These are phyloP conservation scores for Domatiomyces catenatus DNA, from an alignment of 2,329 filamentous ascomycete genomes.

Conservation along the genomic window DNA sequence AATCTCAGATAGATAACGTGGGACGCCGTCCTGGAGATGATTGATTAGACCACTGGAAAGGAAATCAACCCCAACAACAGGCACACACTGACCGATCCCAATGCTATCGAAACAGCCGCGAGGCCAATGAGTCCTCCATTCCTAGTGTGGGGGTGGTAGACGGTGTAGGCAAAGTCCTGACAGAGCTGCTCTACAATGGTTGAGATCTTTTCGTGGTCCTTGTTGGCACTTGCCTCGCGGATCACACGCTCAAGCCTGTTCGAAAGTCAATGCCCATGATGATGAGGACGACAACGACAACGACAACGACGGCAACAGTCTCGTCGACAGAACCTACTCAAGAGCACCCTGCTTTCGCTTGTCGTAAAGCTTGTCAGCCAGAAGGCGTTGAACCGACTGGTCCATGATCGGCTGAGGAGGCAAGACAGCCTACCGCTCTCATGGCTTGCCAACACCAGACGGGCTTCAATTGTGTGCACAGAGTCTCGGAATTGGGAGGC, in stretches of 20 bases:
- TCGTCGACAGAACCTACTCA: slow-evolving; percentile 46
- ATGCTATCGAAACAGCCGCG: slow-evolving; percentile 85
- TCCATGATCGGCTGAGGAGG: slow-evolving; percentile 47
- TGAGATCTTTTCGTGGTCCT: slow-evolving; percentile 66
- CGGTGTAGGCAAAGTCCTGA: slow-evolving; percentile 93
- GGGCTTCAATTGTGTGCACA: too few species aligned
- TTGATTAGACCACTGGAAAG: not conserved
- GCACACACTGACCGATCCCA: slow-evolving; percentile 63
- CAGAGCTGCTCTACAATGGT: slow-evolving; percentile 91
- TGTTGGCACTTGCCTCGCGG: slow-evolving; percentile 60
- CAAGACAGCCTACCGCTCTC: not conserved
- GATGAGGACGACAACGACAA: not conserved
- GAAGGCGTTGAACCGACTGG: slow-evolving; percentile 67
- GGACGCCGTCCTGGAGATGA: slow-evolving; percentile 54
- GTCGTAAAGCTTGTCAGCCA: slow-evolving; percentile 98
- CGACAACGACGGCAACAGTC: not conserved
- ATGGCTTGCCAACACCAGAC: not conserved
- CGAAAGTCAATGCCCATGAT: slow-evolving; percentile 4
- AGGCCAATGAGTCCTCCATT: slow-evolving; percentile 94
- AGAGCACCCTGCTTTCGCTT: slow-evolving; percentile 92
- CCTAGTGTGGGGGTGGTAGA: slow-evolving; percentile 87
- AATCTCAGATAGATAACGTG: slow-evolving; percentile 80
- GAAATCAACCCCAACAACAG: slow-evolving; percentile 1
- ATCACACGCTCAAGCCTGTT: slow-evolving; percentile 75
- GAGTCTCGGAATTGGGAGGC: too few species aligned